Percentiles rank a stretch among this genome's conserved stretches.
These are phyloP conservation scores for Lindgomyces ingoldianus DNA, from an alignment of 495 filamentous ascomycete species.

Conservation along the genomic window DNA sequence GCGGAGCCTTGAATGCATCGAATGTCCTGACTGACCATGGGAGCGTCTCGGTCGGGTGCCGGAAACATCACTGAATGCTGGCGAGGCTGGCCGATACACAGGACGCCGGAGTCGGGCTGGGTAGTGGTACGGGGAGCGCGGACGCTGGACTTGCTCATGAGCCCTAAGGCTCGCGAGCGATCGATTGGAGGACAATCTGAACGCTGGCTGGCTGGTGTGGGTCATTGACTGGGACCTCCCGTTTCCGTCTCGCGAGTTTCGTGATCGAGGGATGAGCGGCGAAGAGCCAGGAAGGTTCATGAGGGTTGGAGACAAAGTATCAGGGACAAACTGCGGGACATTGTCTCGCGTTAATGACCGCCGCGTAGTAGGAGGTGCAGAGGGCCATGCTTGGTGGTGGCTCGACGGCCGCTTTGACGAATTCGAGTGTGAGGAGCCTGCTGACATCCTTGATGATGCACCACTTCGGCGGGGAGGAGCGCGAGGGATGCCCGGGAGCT, in stretches of 20 bases:
- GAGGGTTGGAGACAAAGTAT: constrained; percentile 28
- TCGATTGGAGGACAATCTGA: constrained; percentile 53
- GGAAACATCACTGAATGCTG: constrained; percentile 46
- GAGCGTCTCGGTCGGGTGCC: constrained; percentile 11
- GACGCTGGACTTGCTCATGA: constrained; percentile 51
- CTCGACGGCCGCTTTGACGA: constrained; percentile 20
- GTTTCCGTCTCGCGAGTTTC: constrained; percentile 40
- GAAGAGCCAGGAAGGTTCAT: constrained; percentile 39
- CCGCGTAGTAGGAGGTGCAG: constrained; percentile 22
- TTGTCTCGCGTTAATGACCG: constrained; percentile 30
- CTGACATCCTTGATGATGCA: constrained; percentile 35
- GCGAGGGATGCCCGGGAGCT: constrained; percentile 43
- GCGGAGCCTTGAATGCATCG: constrained; percentile 7
- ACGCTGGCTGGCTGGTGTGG: constrained; percentile 51
- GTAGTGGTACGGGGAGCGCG: constrained; percentile 64
- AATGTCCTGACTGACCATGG: neutral
- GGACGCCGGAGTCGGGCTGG: constrained; percentile 65
- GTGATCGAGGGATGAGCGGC: constrained; percentile 37
- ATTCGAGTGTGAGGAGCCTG: constrained; percentile 30
- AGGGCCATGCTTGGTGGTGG: constrained; percentile 29
- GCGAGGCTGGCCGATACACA: constrained; percentile 64
- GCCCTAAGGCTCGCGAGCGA: constrained; percentile 56
- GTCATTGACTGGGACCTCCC: constrained; percentile 65
- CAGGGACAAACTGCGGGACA: constrained; percentile 30
- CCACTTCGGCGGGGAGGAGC: constrained; percentile 35